Evolutionary conservation across 257 asterid genomes (phyloP), one percentile per base, ranked within the genome.

Genomic region (Orobanche coerulescens): DNA sequence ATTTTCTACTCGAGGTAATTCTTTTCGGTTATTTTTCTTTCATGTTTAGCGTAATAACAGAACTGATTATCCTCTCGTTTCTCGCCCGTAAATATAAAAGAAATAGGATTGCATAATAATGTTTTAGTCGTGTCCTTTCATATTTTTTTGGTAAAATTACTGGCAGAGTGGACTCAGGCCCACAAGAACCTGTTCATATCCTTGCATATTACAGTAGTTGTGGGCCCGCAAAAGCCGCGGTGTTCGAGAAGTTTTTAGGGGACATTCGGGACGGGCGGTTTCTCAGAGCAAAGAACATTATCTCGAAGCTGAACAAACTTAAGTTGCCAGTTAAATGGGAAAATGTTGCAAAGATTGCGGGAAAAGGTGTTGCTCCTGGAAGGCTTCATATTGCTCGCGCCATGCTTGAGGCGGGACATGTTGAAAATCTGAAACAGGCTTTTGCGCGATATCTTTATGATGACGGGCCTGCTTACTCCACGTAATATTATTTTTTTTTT

Each of bases 341-440:
- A 65, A 79, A 56, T 18, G 88, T 93, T 43, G 71, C 86, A 54
- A 89, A 71, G 74, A 87, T 93, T 74, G 97, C 97, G 14, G 99
- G 99, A 49, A 76, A 87, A 50, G 99, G 86, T 25, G 95, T 84
- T 60, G 99, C 99, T 60, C 99, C 97, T 0, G 97, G 97, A 62
- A 77, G 97, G 77, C 81, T 93, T 71, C 99, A 93, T 61, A 81
- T 93, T 28, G 99, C 99, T 15, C 97, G 97, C 66, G 99, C 99
- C 64, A 71, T 93, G 89, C 92, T 89, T 42, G 99, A 87, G 79
- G 97, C 96, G 22, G 99, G 99, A 55, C 94, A 83, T 52, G 96
- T 93, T 42, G 96, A 89, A 77, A 86, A 83, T 75, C 86, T 93
- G 57, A 89, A 81, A 71, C 97, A 89, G 71, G 97, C 99, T 7